phyloP scores from a whole-genome alignment of 2,329 filamentous ascomycete species.

The Boeremia exigua region DNA sequence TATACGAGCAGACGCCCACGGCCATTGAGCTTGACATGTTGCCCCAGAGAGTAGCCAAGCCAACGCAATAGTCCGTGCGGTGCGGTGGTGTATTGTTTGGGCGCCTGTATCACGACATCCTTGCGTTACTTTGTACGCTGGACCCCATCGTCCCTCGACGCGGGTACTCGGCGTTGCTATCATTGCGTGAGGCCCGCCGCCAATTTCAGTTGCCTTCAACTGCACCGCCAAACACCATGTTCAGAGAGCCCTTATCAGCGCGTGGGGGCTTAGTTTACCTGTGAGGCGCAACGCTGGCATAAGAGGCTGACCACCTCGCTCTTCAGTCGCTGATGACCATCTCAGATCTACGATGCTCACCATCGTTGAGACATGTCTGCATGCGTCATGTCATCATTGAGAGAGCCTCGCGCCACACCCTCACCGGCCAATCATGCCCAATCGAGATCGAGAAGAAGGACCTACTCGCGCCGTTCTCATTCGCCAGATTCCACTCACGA shows the following conservation, averaged over 20 bases:
- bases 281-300: conserved; percentile 9
- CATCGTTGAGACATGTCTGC: background rate
- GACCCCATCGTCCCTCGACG: conserved; percentile 10
- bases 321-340: conserved; percentile 2
- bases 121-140: conserved; percentile 22
- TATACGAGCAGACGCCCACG: conserved; percentile 1
- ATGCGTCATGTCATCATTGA: background rate
- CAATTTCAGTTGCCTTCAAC: conserved; percentile 22
- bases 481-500: conserved; percentile 3
- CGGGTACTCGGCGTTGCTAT: conserved; percentile 18
- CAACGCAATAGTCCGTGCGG: conserved; percentile 7
- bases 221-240: conserved; percentile 3
- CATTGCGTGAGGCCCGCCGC: conserved; percentile 10
- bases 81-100: conserved; percentile 12
- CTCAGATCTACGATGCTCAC: conserved; percentile 3
- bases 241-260: conserved; percentile 22
- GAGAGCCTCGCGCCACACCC: background rate
- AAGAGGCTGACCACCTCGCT: conserved; percentile 19
- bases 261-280: conserved; percentile 16
- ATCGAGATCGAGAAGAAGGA: background rate
- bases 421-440: conserved; percentile 7
- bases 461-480: conserved; percentile 5
- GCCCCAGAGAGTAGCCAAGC: conserved; percentile 2
- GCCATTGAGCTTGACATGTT: conserved; percentile 1
- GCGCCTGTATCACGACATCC: conserved; percentile 15